phyloP scores from a whole-genome alignment of 805 yeast genomes.

The Yarrowia deformans region DNA sequence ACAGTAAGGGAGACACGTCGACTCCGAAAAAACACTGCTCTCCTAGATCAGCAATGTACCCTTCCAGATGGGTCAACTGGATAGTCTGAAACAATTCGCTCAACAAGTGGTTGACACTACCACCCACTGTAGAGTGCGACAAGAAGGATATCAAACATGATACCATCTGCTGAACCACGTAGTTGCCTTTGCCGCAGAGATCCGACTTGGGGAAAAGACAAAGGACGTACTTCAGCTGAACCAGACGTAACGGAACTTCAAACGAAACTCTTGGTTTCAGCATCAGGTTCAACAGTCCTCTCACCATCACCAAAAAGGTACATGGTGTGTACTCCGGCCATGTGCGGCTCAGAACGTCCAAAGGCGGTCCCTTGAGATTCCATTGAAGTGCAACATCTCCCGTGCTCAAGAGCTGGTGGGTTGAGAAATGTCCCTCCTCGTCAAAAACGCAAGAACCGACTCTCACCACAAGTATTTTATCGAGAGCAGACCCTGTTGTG shows the following conservation, averaged over 20 bases:
- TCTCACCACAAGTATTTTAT: neutral
- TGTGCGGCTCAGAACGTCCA: neutral
- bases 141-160: constrained; percentile 10
- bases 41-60: constrained; percentile 10
- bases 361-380: neutral
- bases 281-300: constrained; percentile 9
- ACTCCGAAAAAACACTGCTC: constrained; percentile 14
- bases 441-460: neutral
- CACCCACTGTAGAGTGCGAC: neutral
- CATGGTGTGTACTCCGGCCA: neutral
- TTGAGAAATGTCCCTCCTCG: neutral
- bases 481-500: neutral
- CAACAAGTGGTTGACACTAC: constrained; percentile 8
- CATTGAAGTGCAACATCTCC: neutral
- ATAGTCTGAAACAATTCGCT: neutral
- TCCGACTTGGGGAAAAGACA: constrained; percentile 6
- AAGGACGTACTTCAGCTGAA: constrained; percentile 13
- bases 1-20: neutral
- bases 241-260: constrained; percentile 13
- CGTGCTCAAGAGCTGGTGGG: neutral
- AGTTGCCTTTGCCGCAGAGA: neutral
- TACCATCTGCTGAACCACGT: constrained; percentile 12
- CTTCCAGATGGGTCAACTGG: neutral
- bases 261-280: constrained; percentile 6
- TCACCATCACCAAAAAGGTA: neutral